Conservation (phyloP, 2,329 filamentous ascomycete genomes). For the Didymella arachidicola region DNA sequence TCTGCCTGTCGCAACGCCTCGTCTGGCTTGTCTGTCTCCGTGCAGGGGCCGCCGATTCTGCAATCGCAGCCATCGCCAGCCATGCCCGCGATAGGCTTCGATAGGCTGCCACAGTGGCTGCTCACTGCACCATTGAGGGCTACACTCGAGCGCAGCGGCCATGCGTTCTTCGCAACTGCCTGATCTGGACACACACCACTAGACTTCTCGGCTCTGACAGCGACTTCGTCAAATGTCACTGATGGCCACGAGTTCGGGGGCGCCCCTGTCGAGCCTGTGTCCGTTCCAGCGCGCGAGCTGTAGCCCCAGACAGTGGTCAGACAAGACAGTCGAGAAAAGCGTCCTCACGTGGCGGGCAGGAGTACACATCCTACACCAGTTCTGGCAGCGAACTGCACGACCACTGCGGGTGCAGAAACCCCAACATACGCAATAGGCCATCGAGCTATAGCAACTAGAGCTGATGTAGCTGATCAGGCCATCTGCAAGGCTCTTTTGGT, state of each 20-base stretch:
- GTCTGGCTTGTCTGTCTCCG: not conserved
- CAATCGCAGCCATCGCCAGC: slow-evolving; percentile 3
- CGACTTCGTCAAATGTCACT: slow-evolving; percentile 1
- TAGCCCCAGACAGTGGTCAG: slow-evolving; percentile 5
- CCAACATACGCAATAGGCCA: slow-evolving; percentile 6
- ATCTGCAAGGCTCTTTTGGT: slow-evolving; percentile 8
- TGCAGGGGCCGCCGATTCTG: not conserved
- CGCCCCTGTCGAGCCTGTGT: not conserved
- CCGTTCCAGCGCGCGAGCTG: not conserved
- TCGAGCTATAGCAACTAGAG: slow-evolving; percentile 2
- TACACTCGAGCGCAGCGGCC: slow-evolving; percentile 10
- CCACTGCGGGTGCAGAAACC: slow-evolving; percentile 10
- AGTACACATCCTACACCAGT: not conserved
- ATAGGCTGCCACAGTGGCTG: not conserved
- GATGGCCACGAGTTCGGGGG: not conserved
- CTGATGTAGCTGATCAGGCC: slow-evolving; percentile 11
- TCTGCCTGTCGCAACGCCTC: not conserved
- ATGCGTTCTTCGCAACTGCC: slow-evolving; percentile 12
- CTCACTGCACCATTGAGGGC: slow-evolving; percentile 3
- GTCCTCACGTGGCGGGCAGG: slow-evolving; percentile 6
- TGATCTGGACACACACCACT: not conserved
- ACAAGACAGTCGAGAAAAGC: slow-evolving; percentile 2
- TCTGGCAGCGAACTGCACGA: slow-evolving; percentile 3
- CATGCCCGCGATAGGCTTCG: not conserved
- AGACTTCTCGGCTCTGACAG: not conserved